Conservation (phyloP, 352 stramenopile genomes). For the Globisporangium heterothallicum region DNA sequence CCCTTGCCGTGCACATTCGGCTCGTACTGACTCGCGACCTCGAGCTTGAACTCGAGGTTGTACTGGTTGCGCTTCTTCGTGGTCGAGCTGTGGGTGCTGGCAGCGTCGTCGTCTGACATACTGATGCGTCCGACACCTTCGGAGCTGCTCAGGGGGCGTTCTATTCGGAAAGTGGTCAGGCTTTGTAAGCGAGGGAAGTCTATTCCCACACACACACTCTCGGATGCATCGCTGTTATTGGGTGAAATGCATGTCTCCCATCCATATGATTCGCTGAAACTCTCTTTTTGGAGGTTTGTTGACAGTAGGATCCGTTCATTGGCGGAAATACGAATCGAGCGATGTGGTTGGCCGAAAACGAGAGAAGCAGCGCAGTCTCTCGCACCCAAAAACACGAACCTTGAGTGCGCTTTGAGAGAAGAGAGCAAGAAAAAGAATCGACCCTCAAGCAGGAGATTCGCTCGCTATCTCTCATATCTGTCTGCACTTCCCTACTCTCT, state of each 20-base stretch:
- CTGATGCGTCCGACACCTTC: too few species aligned
- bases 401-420: background rate
- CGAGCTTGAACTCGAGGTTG: conserved; percentile 21
- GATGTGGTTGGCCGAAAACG: background rate
- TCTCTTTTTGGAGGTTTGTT: background rate
- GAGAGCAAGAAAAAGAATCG: background rate
- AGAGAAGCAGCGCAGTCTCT: background rate
- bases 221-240: too few species aligned
- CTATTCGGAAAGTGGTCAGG: conserved; percentile 2
- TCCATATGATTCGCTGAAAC: background rate
- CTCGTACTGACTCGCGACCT: conserved; percentile 13
- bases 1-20: conserved; percentile 3
- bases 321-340: background rate
- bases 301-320: background rate
- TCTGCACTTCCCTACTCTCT: background rate
- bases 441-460: background rate
- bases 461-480: background rate
- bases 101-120: background rate
- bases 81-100: background rate
- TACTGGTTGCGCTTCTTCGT: conserved; percentile 16
- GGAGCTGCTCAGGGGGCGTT: background rate
- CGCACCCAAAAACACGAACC: background rate
- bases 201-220: background rate
- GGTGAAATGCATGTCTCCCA: too few species aligned
- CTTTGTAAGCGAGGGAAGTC: conserved; percentile 5